Conservation (phyloP, 2,329 filamentous ascomycete species). For the Ophiostoma australiae region DNA sequence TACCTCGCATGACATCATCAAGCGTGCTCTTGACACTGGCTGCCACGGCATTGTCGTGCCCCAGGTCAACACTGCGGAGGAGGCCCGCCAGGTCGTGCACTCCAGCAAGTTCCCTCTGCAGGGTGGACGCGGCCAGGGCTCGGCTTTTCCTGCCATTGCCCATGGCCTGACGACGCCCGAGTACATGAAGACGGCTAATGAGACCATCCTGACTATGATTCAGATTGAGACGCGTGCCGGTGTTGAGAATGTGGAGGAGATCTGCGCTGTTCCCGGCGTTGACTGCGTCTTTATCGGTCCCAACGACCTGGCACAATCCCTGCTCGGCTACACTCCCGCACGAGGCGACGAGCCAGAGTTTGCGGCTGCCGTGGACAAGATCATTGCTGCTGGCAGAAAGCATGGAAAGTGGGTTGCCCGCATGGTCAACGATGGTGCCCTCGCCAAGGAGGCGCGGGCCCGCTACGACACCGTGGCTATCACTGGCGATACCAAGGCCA, state of each 20-base stretch:
- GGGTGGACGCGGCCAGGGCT: slow-evolving; percentile 47
- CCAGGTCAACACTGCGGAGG: slow-evolving; percentile 42
- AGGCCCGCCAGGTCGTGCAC: slow-evolving; percentile 43
- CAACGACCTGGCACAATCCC: slow-evolving; percentile 42
- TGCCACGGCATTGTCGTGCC: slow-evolving; percentile 50
- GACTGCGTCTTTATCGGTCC: slow-evolving; percentile 45
- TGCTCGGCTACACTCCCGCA: slow-evolving; percentile 44
- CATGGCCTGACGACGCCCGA: slow-evolving; percentile 43
- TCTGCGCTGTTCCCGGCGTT: slow-evolving; percentile 40
- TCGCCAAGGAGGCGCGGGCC: slow-evolving; percentile 38
- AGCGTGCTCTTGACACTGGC: slow-evolving; percentile 48
- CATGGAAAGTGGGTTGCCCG: slow-evolving; percentile 49
- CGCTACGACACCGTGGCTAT: slow-evolving; percentile 44
- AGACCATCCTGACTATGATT: slow-evolving; percentile 42
- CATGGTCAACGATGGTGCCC: slow-evolving; percentile 43
- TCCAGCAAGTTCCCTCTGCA: slow-evolving; percentile 49
- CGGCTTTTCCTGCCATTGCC: slow-evolving; percentile 45
- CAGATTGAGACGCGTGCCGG: slow-evolving; percentile 44
- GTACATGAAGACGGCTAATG: slow-evolving; percentile 48
- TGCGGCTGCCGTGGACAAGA: slow-evolving; percentile 42
- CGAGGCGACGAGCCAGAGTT: slow-evolving; percentile 46
- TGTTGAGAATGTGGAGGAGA: slow-evolving; percentile 44
- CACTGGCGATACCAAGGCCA: slow-evolving; percentile 43
- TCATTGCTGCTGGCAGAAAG: slow-evolving; percentile 37
- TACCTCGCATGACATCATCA: slow-evolving; percentile 43